These are phyloP conservation scores for Nothophaeocryptopus gaeumannii DNA, from an alignment of 2,329 filamentous ascomycete species.

Conservation along the genomic window DNA sequence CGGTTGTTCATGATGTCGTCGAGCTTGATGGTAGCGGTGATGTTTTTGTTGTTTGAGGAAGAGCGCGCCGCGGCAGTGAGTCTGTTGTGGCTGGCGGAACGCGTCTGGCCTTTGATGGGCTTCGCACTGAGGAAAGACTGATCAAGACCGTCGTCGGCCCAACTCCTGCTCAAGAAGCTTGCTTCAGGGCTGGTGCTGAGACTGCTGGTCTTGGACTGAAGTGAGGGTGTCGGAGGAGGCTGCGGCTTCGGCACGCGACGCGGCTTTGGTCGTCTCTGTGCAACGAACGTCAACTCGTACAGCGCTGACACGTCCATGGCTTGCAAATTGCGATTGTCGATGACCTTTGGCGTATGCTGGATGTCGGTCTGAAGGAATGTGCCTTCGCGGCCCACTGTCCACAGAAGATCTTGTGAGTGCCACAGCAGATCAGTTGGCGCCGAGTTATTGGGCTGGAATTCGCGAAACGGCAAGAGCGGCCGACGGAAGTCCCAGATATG, in stretches of 20 bases:
- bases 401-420: constrained; percentile 62
- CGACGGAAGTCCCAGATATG: constrained; percentile 65
- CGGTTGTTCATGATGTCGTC: constrained; percentile 29
- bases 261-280: constrained; percentile 48
- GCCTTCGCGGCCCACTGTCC: constrained; percentile 62
- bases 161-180: constrained; percentile 37
- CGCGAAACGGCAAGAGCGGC: constrained; percentile 60
- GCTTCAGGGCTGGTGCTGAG: constrained; percentile 37
- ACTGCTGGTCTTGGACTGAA: constrained; percentile 12
- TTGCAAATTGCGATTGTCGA: constrained; percentile 57
- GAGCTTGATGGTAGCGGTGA: constrained; percentile 32
- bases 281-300: constrained; percentile 56
- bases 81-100: constrained; percentile 15
- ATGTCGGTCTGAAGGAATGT: constrained; percentile 63
- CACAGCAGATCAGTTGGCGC: constrained; percentile 61
- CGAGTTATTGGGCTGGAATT: constrained; percentile 55
- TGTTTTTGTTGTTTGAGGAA: constrained; percentile 14
- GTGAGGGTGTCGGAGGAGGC: constrained; percentile 5
- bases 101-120: constrained; percentile 16
- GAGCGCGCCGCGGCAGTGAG: constrained; percentile 13
- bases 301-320: constrained; percentile 57
- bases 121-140: constrained; percentile 52
- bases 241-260: constrained; percentile 33
- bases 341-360: constrained; percentile 57
- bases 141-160: constrained; percentile 57